Evolutionary conservation across 208 protist species (phyloP), one percentile per base, ranked within the genome.

Genomic region (Crithidia expoeki): DNA sequence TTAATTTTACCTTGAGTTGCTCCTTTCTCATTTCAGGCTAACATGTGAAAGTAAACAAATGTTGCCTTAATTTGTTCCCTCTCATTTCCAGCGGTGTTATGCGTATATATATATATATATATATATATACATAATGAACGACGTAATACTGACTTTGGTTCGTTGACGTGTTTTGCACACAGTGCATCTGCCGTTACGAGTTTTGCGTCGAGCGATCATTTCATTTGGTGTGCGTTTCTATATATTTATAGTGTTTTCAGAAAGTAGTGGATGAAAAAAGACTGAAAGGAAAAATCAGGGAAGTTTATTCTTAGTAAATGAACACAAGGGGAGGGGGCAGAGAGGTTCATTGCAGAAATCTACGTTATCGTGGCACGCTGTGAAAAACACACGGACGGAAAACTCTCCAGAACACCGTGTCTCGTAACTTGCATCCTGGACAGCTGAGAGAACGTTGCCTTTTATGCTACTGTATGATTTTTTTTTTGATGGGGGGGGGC

Each of bases 241-340:
- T 63, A 33, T 36, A 51, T 47, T 47, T 47, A 47, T 47, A 47
- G 42, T 17, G 5, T n/a, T n/a, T n/a, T 47, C 36, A 9, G 42
- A 9, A 47, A 47, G n/a, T 17, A n/a, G n/a, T n/a, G n/a, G n/a
- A n/a, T n/a, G n/a, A n/a, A n/a, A n/a, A n/a, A n/a, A n/a, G n/a
- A n/a, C n/a, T n/a, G n/a, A n/a, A n/a, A n/a, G n/a, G n/a, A n/a
- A n/a, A n/a, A n/a, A n/a, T n/a, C n/a, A n/a, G n/a, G n/a, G n/a
- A n/a, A n/a, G n/a, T n/a, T n/a, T n/a, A n/a, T n/a, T n/a, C n/a
- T n/a, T n/a, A n/a, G n/a, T n/a, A n/a, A n/a, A n/a, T n/a, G n/a
- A n/a, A n/a, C n/a, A n/a, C n/a, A n/a, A n/a, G n/a, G n/a, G n/a
- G n/a, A n/a, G n/a, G n/a, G n/a, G n/a, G n/a, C n/a, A n/a, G n/a